Percentiles rank a stretch among this genome's conserved stretches.
These are phyloP conservation scores for Aspergillus campestris DNA, from an alignment of 495 filamentous ascomycete genomes.

Conservation along the genomic window DNA sequence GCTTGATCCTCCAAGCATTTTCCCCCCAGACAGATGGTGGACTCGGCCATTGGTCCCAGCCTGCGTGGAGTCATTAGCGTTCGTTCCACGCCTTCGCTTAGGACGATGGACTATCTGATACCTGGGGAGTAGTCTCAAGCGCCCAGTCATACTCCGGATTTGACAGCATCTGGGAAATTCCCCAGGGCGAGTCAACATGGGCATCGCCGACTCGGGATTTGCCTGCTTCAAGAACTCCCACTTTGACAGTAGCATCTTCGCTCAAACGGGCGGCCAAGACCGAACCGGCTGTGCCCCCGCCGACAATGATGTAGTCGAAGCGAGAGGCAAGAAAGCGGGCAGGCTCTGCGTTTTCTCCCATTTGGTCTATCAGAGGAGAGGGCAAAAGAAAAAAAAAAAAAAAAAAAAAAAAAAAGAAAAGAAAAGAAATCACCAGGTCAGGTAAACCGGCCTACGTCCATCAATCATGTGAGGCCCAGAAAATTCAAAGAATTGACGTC, in stretches of 20 bases:
- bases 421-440: too few relatives aligned
- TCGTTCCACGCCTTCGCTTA: too few relatives aligned
- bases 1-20: slow-evolving; percentile 34
- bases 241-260: slow-evolving; percentile 16
- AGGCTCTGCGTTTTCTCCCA: too few relatives aligned
- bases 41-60: background rate
- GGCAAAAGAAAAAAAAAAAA: too few relatives aligned
- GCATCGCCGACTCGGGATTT: background rate
- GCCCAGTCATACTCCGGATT: slow-evolving; percentile 19
- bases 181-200: slow-evolving; percentile 3
- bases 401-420: too few relatives aligned
- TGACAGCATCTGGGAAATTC: slow-evolving; percentile 2
- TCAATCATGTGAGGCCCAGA: too few relatives aligned
- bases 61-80: background rate
- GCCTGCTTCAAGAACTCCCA: slow-evolving; percentile 14
- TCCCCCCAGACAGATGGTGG: slow-evolving; percentile 15
- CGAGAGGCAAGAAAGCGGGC: too few relatives aligned
- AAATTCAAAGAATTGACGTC: too few relatives aligned
- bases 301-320: slow-evolving; percentile 29
- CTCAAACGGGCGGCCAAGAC: slow-evolving; percentile 31
- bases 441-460: too few relatives aligned
- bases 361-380: too few relatives aligned
- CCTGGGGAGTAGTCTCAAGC: slow-evolving; percentile 13
- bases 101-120: background rate
- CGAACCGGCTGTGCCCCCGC: slow-evolving; percentile 34